Conservation (phyloP, 1,284 basidiomycete species). For the Pseudomicrostroma phylloplanum region DNA sequence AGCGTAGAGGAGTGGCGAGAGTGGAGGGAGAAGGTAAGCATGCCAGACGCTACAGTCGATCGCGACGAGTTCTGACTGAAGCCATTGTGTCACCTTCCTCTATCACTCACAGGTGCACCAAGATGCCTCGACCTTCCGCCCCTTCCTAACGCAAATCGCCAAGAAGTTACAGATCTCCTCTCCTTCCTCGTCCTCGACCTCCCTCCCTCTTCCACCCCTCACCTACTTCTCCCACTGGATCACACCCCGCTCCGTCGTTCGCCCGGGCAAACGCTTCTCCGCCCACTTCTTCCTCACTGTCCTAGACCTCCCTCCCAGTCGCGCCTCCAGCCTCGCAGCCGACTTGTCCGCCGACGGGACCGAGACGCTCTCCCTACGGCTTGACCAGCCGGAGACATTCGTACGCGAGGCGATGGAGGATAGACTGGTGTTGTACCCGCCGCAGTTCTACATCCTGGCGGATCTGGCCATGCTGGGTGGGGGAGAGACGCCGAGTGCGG, state of each 20-base stretch:
- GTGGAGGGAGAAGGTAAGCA: no score
- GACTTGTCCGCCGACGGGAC: conserved; percentile 26
- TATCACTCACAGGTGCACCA: conserved; percentile 32
- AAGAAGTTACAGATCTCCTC: conserved; percentile 14
- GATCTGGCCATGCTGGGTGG: neutral
- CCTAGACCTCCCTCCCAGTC: conserved; percentile 18
- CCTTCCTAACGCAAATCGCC: conserved; percentile 28
- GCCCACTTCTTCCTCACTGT: conserved; percentile 43
- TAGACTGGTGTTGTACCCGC: conserved; percentile 36
- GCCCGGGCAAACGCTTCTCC: conserved; percentile 42
- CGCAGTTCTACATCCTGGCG: conserved; percentile 32
- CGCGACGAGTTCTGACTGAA: no score
- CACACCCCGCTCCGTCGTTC: conserved; percentile 35
- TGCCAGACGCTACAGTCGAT: no score
- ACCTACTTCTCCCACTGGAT: conserved; percentile 41
- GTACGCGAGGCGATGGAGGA: conserved; percentile 32
- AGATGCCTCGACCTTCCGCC: conserved; percentile 31
- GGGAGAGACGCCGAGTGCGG: neutral
- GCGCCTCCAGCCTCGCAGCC: neutral
- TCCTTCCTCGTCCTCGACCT: neutral
- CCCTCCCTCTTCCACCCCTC: conserved; percentile 27
- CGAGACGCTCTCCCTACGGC: conserved; percentile 30
- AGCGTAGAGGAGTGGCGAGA: conserved; percentile 27
- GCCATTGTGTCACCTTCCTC: conserved; percentile 15
- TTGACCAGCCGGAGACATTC: conserved; percentile 27